Evolutionary conservation across 805 yeast genomes (phyloP).

Genomic region (Suhomyces sp.): DNA sequence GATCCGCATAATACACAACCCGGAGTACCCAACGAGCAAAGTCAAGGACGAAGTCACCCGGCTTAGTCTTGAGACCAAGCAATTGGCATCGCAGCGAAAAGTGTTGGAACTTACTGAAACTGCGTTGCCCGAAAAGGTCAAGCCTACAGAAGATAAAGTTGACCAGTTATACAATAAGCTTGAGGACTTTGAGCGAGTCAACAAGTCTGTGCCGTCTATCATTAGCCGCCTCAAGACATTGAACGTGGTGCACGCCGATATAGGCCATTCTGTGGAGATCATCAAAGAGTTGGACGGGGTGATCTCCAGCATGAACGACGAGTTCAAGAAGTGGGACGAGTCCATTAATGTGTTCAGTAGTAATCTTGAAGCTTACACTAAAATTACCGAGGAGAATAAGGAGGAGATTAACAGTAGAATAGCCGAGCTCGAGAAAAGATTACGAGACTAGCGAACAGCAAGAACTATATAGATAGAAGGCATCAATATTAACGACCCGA

Average conservation of each 20-base stretch:
- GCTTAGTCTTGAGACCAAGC: conserved; percentile 26
- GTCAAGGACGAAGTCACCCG: conserved; percentile 22
- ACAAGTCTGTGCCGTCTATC: conserved; percentile 22
- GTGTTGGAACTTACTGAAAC: conserved; percentile 8
- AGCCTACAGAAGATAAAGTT: conserved; percentile 17
- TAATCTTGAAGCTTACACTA: conserved; percentile 22
- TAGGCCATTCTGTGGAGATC: conserved; percentile 25
- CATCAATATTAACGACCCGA: too few relatives aligned
- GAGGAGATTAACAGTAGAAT: conserved; percentile 10
- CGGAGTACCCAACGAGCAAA: conserved; percentile 25
- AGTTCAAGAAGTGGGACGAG: conserved; percentile 30
- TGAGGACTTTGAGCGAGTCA: conserved; percentile 23
- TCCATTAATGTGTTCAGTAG: conserved; percentile 19
- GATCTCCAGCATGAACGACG: conserved; percentile 22
- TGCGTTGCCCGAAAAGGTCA: neutral
- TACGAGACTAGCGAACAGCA: neutral
- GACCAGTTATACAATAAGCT: conserved; percentile 24
- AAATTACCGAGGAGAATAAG: conserved; percentile 21
- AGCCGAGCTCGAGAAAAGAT: conserved; percentile 10
- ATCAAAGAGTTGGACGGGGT: conserved; percentile 25
- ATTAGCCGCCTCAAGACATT: conserved; percentile 29
- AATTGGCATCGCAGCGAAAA: conserved; percentile 14
- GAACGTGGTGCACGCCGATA: conserved; percentile 30
- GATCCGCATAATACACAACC: conserved; percentile 32
- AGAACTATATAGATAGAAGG: too few relatives aligned